Evolutionary conservation across 1,284 basidiomycete genomes (phyloP).

Genomic region (Cutaneotrichosporon cyanovorans): DNA sequence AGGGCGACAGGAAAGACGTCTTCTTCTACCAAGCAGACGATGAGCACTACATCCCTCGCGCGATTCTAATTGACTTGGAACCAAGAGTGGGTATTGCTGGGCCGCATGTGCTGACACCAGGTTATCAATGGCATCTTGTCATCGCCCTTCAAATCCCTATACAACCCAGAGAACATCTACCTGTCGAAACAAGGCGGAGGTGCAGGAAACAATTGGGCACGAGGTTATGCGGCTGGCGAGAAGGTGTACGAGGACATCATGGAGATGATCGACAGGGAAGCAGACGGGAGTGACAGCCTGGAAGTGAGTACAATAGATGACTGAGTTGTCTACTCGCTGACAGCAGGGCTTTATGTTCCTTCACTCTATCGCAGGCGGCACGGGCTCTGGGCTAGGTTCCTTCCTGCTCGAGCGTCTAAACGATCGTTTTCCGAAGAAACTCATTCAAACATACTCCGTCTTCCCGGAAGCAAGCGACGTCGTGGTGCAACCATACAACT

Average conservation of each 20-base stretch:
- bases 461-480: conserved; percentile 93
- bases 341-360: conserved; percentile 93
- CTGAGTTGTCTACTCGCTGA: not conserved
- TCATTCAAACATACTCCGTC: conserved; percentile 98
- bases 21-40: conserved; percentile 99
- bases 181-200: conserved; percentile 92
- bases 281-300: conserved; percentile 93
- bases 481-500: conserved; percentile 98
- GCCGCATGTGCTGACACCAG: conserved; percentile 46
- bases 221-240: conserved; percentile 85
- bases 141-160: conserved; percentile 86
- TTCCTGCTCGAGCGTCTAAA: conserved; percentile 92
- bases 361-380: conserved; percentile 98
- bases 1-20: conserved; percentile 91
- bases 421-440: conserved; percentile 97
- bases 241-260: conserved; percentile 92
- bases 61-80: conserved; percentile 95
- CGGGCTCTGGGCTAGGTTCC: conserved; percentile 94
- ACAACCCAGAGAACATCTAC: conserved; percentile 98
- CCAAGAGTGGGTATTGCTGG: conserved; percentile 62
- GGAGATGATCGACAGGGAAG: conserved; percentile 98
- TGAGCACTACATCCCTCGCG: conserved; percentile 96
- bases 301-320: conserved; percentile 55
- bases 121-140: conserved; percentile 92
- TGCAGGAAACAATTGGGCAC: conserved; percentile 98